phyloP scores from a whole-genome alignment of 306 rosid species.

The Trifolium pratense region DNA sequence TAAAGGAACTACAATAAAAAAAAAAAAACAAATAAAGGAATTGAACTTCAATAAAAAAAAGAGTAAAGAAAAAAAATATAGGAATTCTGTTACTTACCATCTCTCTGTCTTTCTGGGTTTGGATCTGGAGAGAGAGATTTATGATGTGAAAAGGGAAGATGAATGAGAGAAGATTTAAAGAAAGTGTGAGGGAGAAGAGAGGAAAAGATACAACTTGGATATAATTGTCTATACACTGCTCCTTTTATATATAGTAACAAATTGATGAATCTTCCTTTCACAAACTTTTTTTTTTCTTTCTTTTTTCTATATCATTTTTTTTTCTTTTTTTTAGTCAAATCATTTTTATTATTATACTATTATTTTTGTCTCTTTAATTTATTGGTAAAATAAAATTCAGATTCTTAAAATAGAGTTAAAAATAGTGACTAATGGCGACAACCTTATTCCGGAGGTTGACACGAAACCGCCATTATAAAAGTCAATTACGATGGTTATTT shows the following conservation, averaged over 20 bases:
- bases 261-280: conserved; percentile 39
- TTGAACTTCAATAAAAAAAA: neutral
- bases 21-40: neutral
- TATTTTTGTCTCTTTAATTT: too few relatives aligned
- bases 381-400: too few relatives aligned
- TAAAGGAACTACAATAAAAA: neutral
- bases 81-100: conserved; percentile 53
- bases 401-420: too few relatives aligned
- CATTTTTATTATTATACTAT: too few relatives aligned
- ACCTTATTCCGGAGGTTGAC: too few relatives aligned
- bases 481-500: too few relatives aligned
- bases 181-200: conserved; percentile 47
- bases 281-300: too few relatives aligned
- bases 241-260: conserved; percentile 28
- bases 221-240: conserved; percentile 49
- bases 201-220: conserved; percentile 39
- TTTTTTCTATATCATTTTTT: neutral
- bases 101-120: conserved; percentile 25
- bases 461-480: too few relatives aligned
- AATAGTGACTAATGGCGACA: too few relatives aligned
- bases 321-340: too few relatives aligned
- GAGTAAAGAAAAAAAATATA: neutral
- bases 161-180: conserved; percentile 58
- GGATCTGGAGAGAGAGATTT: conserved; percentile 42
- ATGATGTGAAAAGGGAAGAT: conserved; percentile 40